Base-by-base conservation (phyloP, 2,329 filamentous ascomycete species). In the Phialemonium atrogriseum region DNA sequence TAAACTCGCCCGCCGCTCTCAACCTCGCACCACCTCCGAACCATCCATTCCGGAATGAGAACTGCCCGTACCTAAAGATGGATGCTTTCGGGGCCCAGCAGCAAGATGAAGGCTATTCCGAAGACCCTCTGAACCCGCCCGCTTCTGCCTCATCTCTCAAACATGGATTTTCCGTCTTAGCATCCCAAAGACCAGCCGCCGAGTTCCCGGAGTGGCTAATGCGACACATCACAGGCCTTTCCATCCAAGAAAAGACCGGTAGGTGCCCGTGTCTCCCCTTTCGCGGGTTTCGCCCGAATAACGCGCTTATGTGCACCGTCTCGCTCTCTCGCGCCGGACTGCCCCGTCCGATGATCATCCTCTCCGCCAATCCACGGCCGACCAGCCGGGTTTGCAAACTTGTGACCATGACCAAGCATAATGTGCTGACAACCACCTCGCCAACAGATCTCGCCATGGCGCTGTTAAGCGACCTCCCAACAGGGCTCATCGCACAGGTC, bases 51-150 rank as follows among this genome's bases (percentile, higher is more conserved):
- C 22, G 16, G 24, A 35, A 32, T 29, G 19, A 28, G 24, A 27
- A 10, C 19, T 21, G n/a, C n/a, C n/a, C n/a, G n/a, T n/a, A n/a
- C n/a, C n/a, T n/a, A 37, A 32, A 32, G 29, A 48, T 47, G 45
- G 40, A 44, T 27, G 37, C 39, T 35, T 48, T 45, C 37, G 23
- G 32, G 33, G 24, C 38, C 11, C 65, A 69, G 37, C 66, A 78
- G 54, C 71, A 86, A 36, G 85, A 93, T 60, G 86, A 93, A 60
- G 86, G 86, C 48, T 93, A 91, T 55, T 88, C 84, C 5, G 84
- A 91, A 53, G 84, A 88, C 44, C 72, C 72, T 36, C 56, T 77
- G 32, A 69, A 66, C 42, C 56, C 33, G 37, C 45, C 46, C 26
- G 49, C 44, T 45, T 49, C 45, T 44, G 15, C 31, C 24, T 58